These are phyloP conservation scores for Pontederia paniculata DNA, from an alignment of 176 grass and related monocot genomes.

Conservation along the genomic window DNA sequence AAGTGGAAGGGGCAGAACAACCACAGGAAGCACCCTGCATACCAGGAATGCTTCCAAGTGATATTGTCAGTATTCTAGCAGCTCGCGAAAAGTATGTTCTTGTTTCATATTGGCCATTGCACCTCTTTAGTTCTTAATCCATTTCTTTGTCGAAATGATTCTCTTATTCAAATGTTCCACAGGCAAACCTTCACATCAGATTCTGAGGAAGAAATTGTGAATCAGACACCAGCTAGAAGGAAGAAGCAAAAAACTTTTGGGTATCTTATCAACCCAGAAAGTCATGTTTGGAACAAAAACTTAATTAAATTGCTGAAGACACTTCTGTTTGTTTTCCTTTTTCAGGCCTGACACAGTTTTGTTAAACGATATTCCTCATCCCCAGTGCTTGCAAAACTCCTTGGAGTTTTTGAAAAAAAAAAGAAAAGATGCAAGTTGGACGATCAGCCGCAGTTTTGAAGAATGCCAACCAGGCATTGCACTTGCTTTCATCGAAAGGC, in stretches of 20 bases:
- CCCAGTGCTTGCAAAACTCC: conserved; percentile 42
- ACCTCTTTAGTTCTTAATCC: no score
- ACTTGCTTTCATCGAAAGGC: conserved; percentile 27
- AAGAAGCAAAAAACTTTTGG: conserved; percentile 37
- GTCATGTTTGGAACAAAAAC: background rate
- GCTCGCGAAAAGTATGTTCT: conserved; percentile 82
- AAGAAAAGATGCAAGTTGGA: conserved; percentile 42
- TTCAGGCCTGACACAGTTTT: conserved; percentile 70
- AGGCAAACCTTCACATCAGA: conserved; percentile 80
- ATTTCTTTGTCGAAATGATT: background rate
- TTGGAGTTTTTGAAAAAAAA: conserved; percentile 56
- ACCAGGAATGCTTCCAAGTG: conserved; percentile 65
- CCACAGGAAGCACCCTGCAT: conserved; percentile 18
- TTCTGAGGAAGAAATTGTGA: conserved; percentile 64
- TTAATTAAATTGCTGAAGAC: background rate
- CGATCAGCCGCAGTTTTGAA: conserved; percentile 23
- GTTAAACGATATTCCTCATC: conserved; percentile 49
- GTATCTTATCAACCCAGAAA: conserved; percentile 19
- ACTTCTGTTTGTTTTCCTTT: conserved; percentile 15
- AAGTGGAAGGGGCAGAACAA: conserved; percentile 6
- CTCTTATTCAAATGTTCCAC: conserved; percentile 2
- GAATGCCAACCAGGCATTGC: conserved; percentile 26
- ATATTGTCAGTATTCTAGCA: conserved; percentile 72
- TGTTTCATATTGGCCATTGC: no score
- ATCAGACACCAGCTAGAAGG: conserved; percentile 38